Evolutionary conservation across 768 basidiomycete species (phyloP), one percentile per base, ranked within the genome.

Genomic region (Termitomyces sp.): DNA sequence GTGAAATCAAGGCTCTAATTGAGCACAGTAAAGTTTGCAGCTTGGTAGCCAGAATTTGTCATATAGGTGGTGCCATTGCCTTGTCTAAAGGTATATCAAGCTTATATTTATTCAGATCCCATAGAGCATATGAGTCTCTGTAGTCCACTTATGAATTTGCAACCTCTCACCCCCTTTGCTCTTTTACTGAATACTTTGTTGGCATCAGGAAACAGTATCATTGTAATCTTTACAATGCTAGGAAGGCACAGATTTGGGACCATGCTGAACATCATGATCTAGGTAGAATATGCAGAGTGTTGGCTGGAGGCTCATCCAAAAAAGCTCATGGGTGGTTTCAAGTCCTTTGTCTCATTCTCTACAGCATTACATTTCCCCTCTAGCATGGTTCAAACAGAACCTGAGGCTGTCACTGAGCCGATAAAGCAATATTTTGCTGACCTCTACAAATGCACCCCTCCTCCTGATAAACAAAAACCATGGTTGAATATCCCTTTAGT

Each of bases 401-500:
- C 61, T 5, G 44, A 43, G 15, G 50, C 14, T 3, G 59, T 66
- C 1, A 57, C 55, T 14, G 17, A 58, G 23, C 28, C 50, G 2
- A 59, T 62, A 0, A 54, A 55, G 15, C 30, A 62, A 11, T 67
- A 69, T 38, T 66, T 64, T 33, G 41, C 55, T 3, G 31, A 43
- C 1, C 61, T 69, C 0, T 68, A 65, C 50, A 26, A 53, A 1
- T 54, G 42, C 11, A 15, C 37, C 1, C 46, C 50, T 1, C 55
- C 58, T 3, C 64, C 65, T 0, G n/a, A 41, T 9, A 56, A 59
- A 26, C 48, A 49, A 0, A 70, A 70, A 33, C 68, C 66, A 1
- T 71, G 67, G 68, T 28, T 70, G 33, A 55, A 47, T 0, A 64
- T 67, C 0, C 63, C 59, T 11, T 60, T 44, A 3, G 56, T 57